Percentiles rank a stretch among this genome's conserved stretches.
phyloP scores from a whole-genome alignment of 1,284 basidiomycete species.

The Cutaneotrichosporon cutaneum region DNA sequence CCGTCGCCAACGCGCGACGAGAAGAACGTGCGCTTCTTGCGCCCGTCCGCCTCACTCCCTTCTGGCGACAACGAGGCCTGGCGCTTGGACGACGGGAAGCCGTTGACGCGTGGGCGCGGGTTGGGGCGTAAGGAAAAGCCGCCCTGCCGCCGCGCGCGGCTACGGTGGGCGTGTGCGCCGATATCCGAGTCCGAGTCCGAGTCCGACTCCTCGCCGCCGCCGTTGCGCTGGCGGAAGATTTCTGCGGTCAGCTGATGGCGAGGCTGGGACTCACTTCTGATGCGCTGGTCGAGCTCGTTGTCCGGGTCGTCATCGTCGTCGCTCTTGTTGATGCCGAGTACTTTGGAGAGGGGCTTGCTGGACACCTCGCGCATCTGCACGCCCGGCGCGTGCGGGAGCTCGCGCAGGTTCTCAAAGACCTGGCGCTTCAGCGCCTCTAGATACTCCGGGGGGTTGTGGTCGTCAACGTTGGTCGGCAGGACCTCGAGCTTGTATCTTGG shows the following conservation, averaged over 20 bases:
- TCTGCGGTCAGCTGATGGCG: slow-evolving; percentile 20
- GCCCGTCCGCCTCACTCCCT: slow-evolving; percentile 20
- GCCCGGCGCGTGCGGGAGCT: slow-evolving; percentile 78
- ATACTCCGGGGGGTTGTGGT: slow-evolving; percentile 81
- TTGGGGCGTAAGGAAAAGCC: slow-evolving; percentile 26
- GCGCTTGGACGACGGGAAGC: slow-evolving; percentile 25
- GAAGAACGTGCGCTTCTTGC: slow-evolving; percentile 31
- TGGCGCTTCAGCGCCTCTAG: slow-evolving; percentile 72
- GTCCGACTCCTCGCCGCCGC: slow-evolving; percentile 26
- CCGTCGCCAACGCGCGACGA: slow-evolving; percentile 22
- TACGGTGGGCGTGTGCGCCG: slow-evolving; percentile 26
- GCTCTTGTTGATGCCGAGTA: slow-evolving; percentile 42
- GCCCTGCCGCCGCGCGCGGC: slow-evolving; percentile 32
- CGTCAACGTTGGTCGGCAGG: slow-evolving; percentile 87
- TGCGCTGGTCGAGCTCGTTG: slow-evolving; percentile 48
- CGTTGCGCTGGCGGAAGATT: slow-evolving; percentile 27
- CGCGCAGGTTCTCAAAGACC: slow-evolving; percentile 74
- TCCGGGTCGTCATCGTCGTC: slow-evolving; percentile 52
- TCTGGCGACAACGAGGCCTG: slow-evolving; percentile 21
- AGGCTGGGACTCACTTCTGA: slow-evolving; percentile 40
- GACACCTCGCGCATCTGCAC: slow-evolving; percentile 85
- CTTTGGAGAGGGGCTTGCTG: slow-evolving; percentile 45
- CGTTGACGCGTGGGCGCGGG: slow-evolving; percentile 24
- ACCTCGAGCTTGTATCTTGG: slow-evolving; percentile 94
- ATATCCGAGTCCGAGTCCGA: slow-evolving; percentile 33